Base-by-base conservation (phyloP, 805 yeast species). In the Candida loeiensis region DNA sequence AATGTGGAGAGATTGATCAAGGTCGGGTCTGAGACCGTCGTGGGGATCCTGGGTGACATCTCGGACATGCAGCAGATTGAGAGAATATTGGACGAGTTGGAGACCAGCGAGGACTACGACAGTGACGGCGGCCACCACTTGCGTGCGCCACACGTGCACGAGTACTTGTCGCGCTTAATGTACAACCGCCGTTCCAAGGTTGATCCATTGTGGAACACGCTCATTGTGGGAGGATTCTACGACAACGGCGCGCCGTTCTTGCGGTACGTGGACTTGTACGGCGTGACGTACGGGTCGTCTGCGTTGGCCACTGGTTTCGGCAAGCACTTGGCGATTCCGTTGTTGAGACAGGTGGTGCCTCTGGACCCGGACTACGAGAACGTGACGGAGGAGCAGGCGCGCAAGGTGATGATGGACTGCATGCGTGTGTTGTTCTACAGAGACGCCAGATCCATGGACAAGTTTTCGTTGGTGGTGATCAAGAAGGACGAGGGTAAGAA, bases 281-380 rank as follows among this genome's bases (percentile, higher is more conserved):
- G 99, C 37, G 96, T 89, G 19, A 77, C 95, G 2, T 93, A 86
- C 63, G 74, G 86, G 3, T 75, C 98, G 0, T 93, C 95, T 21
- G 74, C 95, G 2, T 68, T 93, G 42, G 96, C 97, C 34, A 90
- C 98, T 3, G 99, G 99, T 1, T 91, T 89, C 60, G 99, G 99
- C 44, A 84, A 95, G 8, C 90, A 93, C 63, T 73, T 93, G 63
- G 99, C 99, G 3, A 66, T 89, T 32, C 99, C 99, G 18, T 66
- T 93, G 53, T 73, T 93, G 59, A 82, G 99, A 69, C 80, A 85
- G 59, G 75, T 82, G 44, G 86, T 85, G 25, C 95, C 88, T 43
- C 66, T 71, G 30, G 97, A 89, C 52, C 79, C 74, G 19, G 96
- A 89, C 55, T 85, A 76, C 43, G 74, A 65, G 28, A 80, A 80